Evolutionary conservation across 2,329 filamentous ascomycete species (phyloP), one percentile per base, ranked within the genome.

Genomic region (Plenodomus tracheiphilus): DNA sequence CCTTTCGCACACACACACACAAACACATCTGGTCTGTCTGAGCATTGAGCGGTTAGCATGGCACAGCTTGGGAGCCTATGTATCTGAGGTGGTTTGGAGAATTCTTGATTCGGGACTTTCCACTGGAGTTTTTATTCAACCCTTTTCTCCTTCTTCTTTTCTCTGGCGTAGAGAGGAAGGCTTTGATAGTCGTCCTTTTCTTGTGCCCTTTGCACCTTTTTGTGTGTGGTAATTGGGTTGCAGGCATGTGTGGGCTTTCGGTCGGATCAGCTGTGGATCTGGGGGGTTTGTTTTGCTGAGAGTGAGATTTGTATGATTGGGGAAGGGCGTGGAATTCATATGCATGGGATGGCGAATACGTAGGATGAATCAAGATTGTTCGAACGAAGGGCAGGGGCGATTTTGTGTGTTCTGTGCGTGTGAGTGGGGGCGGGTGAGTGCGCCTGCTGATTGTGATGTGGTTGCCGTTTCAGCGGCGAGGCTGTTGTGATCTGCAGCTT

Each of bases 321-420:
- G 22, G 22, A 25, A 10, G 22, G 5, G 22, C n/a, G n/a, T n/a
- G n/a, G n/a, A n/a, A n/a, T 32, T 32, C 28, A 32, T 32, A 15
- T 32, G 28, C 28, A 32, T 47, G 43, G 39, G 22, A 41, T 50
- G 46, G 48, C 43, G 53, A 46, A 55, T 51, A 60, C 58, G 53
- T 61, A 63, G 58, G 56, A 61, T 60, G 58, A 63, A 61, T 60
- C 40, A 39, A 59, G 16, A 52, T 37, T 43, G 46, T 43, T 43
- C 20, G 25, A 44, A 32, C 22, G 28, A 32, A 4, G 25, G 40
- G 46, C 32, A 19, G 34, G 39, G 49, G 39, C 11, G 11, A 10
- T 32, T 19, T 18, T 32, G 28, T 41, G 10, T 25, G 41, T 28
- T 18, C 17, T 36, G 19, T 41, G 28, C 21, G 13, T 41, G 38